Evolutionary conservation across 352 stramenopile species (phyloP).

Genomic region (Bremia lactucae): DNA sequence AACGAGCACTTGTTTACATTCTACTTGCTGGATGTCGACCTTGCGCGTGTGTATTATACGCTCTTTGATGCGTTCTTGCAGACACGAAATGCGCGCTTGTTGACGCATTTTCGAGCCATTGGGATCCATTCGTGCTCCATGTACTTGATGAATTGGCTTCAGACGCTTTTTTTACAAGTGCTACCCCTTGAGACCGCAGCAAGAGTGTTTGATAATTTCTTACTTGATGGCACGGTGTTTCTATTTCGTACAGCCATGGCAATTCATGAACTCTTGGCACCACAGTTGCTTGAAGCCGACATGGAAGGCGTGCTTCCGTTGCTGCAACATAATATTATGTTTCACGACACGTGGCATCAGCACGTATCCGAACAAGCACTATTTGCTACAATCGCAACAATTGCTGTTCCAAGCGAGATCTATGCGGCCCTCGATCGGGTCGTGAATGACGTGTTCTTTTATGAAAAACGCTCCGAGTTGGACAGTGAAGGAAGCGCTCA

Average conservation of each 20-base stretch:
- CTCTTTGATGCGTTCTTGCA: slow-evolving; percentile 67
- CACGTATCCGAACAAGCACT: slow-evolving; percentile 57
- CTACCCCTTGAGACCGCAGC: slow-evolving; percentile 65
- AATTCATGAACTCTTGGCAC: slow-evolving; percentile 59
- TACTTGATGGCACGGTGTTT: slow-evolving; percentile 78
- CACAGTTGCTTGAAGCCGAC: slow-evolving; percentile 40
- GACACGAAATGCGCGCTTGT: slow-evolving; percentile 33
- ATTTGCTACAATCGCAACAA: slow-evolving; percentile 50
- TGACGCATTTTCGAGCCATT: slow-evolving; percentile 42
- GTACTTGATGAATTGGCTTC: slow-evolving; percentile 86
- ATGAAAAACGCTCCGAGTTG: slow-evolving; percentile 41
- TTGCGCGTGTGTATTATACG: slow-evolving; percentile 73
- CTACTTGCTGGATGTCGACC: slow-evolving; percentile 70
- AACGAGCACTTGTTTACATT: slow-evolving; percentile 85
- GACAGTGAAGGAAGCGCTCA: slow-evolving; percentile 18
- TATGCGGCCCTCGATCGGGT: slow-evolving; percentile 60
- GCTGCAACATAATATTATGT: slow-evolving; percentile 55
- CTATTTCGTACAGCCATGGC: slow-evolving; percentile 75
- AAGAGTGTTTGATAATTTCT: slow-evolving; percentile 75
- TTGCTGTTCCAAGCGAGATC: slow-evolving; percentile 57
- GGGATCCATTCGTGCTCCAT: slow-evolving; percentile 56
- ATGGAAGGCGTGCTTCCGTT: slow-evolving; percentile 71
- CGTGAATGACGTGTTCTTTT: slow-evolving; percentile 82
- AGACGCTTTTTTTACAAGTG: slow-evolving; percentile 80
- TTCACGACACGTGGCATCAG: slow-evolving; percentile 47